Evolutionary conservation across 495 filamentous ascomycete genomes (phyloP).

Genomic region (Hypoxylon trugodes): DNA sequence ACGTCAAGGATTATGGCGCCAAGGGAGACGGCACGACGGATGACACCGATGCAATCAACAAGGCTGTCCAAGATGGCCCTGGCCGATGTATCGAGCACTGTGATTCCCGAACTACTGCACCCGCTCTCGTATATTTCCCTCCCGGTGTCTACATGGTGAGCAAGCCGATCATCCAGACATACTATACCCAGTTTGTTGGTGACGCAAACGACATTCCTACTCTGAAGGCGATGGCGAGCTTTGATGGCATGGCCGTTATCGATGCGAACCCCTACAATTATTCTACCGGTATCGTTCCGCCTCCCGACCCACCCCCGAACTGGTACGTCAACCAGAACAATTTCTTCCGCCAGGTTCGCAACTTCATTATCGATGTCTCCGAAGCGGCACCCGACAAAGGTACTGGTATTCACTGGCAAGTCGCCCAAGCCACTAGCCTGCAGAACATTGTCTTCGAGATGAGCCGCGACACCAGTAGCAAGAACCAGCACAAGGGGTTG

Average conservation of each 20-base stretch:
- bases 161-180: conserved; percentile 73
- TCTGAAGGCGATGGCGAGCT: conserved; percentile 76
- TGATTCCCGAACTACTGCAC: conserved; percentile 80
- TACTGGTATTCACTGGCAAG: conserved; percentile 96
- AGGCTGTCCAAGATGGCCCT: conserved; percentile 74
- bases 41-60: conserved; percentile 90
- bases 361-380: conserved; percentile 89
- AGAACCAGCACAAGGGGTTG: conserved; percentile 85
- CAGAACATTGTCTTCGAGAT: conserved; percentile 94
- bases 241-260: conserved; percentile 87
- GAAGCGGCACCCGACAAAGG: conserved; percentile 69
- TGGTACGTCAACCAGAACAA: conserved; percentile 96
- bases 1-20: conserved; percentile 86
- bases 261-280: conserved; percentile 84
- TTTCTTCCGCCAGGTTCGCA: conserved; percentile 96
- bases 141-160: conserved; percentile 78
- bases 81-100: conserved; percentile 80
- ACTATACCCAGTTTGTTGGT: conserved; percentile 84
- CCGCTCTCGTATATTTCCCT: conserved; percentile 83
- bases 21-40: conserved; percentile 81
- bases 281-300: conserved; percentile 43
- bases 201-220: conserved; percentile 74
- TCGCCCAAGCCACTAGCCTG: conserved; percentile 90
- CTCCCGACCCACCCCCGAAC: conserved; percentile 60
- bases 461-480: conserved; percentile 71